Evolutionary conservation across 345 rosid species (phyloP).

Genomic region (Ceriops zippeliana): DNA sequence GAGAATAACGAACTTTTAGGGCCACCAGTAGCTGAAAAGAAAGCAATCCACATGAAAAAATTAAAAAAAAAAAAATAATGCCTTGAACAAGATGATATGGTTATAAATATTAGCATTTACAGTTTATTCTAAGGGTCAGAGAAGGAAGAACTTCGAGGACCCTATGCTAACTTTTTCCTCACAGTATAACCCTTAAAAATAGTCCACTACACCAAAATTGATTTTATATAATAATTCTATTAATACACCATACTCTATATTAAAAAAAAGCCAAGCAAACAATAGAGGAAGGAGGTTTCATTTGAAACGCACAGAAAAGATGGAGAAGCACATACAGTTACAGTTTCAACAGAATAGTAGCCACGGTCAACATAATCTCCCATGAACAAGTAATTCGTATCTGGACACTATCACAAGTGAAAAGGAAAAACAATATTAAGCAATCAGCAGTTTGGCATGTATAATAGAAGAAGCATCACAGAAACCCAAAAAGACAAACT

Average conservation of each 20-base stretch:
- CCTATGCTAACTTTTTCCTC: too few species aligned
- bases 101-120: not conserved
- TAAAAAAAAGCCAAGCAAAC: not conserved
- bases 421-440: conserved; percentile 2
- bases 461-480: not conserved
- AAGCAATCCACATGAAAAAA: not conserved
- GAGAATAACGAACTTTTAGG: conserved; percentile 79
- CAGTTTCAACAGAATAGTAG: conserved; percentile 96
- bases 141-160: too few species aligned
- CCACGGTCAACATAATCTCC: conserved; percentile 98
- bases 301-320: not conserved
- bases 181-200: too few species aligned
- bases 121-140: not conserved
- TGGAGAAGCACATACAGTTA: conserved; percentile 52
- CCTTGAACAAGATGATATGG: not conserved
- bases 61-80: not conserved
- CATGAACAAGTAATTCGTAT: conserved; percentile 92
- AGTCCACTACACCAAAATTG: too few species aligned
- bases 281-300: not conserved
- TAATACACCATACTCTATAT: too few species aligned
- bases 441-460: not conserved
- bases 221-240: too few species aligned
- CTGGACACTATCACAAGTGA: conserved; percentile 66
- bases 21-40: conserved; percentile 71
- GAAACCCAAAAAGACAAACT: not conserved